Evolutionary conservation across 179 eudicot species (phyloP), one percentile per base, ranked within the genome.

Genomic region (Beta corolliflora): DNA sequence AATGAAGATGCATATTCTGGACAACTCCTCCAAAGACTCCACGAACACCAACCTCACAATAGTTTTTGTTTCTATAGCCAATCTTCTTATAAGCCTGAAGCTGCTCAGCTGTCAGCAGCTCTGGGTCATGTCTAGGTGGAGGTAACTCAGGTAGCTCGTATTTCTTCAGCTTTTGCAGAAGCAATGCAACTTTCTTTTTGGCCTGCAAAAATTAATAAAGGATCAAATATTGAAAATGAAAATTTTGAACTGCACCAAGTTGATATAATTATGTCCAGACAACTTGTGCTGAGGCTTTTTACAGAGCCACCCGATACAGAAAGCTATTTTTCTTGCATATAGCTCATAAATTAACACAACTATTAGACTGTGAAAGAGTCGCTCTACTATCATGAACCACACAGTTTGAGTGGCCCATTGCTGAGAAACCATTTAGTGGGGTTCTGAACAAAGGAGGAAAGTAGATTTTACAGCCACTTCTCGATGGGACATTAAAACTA

Each of bases 21-120:
- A 97, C 99, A 75, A 97, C 98, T 76, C 99, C 99, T 82, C 99
- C 99, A 83, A 97, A 97, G 84, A 97, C 99, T 79, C 99, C 99
- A 81, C 99, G 98, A 68, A 97, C 98, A 87, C 99, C 99, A 85
- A 97, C 97, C 76, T 93, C 95, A 21, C 88, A 93, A 80, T 97
- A 97, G 79, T 97, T 97, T 87, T 86, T 94, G 75, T 97, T 97
- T 89, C 91, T 92, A 83, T 90, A 97, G 60, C 99, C 99, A 77
- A 94, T 94, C 81, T 97, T 97, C 88, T 89, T 94, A 79, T 76
- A 89, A 74, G 99, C 98, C 84, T 97, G 99, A 58, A 97, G 88
- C 81, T 97, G 99, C 91, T 97, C 99, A 11, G 89, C 59, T 21
- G 99, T 94, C 65, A 94, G 86, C 45, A 97, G 91, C 87, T 97